These are phyloP conservation scores for grape (Vitis vinifera) DNA, from an alignment of 164 flowering plant genomes.

Conservation along the genomic window DNA sequence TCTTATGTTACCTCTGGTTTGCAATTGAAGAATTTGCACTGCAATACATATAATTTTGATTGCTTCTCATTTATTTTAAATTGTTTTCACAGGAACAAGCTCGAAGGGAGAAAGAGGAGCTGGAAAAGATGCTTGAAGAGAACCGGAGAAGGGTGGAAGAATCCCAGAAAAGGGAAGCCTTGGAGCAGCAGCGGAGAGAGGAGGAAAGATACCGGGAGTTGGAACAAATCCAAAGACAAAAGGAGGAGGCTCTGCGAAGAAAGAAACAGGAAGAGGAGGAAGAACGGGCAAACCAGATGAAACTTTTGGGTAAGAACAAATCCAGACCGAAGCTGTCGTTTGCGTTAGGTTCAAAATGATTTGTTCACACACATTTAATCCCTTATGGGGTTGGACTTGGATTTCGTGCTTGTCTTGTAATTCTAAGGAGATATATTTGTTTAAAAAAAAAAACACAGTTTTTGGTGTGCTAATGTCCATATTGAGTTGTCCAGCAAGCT, in stretches of 20 bases:
- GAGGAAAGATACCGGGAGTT: slow-evolving; percentile 81
- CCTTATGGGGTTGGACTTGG: not conserved
- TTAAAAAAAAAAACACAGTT: not conserved
- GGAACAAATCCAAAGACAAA: slow-evolving; percentile 82
- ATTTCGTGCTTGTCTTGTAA: slow-evolving; percentile 9
- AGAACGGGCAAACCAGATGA: slow-evolving; percentile 78
- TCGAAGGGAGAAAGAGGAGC: slow-evolving; percentile 78
- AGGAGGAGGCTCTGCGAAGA: slow-evolving; percentile 83
- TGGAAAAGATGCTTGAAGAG: slow-evolving; percentile 86
- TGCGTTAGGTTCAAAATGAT: slow-evolving; percentile 78
- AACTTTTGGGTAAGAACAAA: slow-evolving; percentile 91
- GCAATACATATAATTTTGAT: too few species aligned
- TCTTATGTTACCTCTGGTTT: not conserved
- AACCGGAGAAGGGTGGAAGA: slow-evolving; percentile 75
- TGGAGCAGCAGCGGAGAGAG: slow-evolving; percentile 78
- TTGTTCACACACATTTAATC: too few species aligned
- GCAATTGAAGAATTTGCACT: not conserved
- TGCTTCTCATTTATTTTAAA: too few species aligned
- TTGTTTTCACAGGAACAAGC: slow-evolving; percentile 59
- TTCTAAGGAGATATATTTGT: not conserved
- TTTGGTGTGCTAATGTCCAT: not conserved
- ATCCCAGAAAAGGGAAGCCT: slow-evolving; percentile 81
- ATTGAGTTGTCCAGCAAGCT: not conserved
- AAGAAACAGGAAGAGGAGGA: slow-evolving; percentile 93
- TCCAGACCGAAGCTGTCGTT: slow-evolving; percentile 90